Conservation (phyloP, 352 stramenopile genomes). For the Phytophthora agathidicida region DNA sequence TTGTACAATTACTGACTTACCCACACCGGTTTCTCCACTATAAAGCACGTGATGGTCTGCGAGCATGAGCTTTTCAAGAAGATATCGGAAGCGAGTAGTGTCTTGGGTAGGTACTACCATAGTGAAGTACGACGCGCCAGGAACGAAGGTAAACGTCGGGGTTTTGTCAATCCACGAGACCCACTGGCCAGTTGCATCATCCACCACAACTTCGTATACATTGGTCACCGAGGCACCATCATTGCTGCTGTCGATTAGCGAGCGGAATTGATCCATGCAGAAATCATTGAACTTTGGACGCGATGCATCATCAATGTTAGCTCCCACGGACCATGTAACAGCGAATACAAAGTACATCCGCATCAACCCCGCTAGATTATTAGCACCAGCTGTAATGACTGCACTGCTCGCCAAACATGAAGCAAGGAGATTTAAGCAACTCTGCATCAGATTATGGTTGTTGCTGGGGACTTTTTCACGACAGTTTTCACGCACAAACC, state of each 20-base stretch:
- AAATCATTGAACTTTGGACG: constrained; percentile 89
- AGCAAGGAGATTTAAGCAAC: constrained; percentile 88
- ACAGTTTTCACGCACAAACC: constrained; percentile 91
- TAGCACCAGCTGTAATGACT: constrained; percentile 44
- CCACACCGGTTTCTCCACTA: constrained; percentile 92
- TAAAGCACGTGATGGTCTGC: constrained; percentile 88
- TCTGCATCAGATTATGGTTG: constrained; percentile 88
- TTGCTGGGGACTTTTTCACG: constrained; percentile 90
- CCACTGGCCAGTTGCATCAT: constrained; percentile 78
- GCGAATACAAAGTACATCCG: constrained; percentile 91
- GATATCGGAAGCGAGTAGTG: constrained; percentile 93
- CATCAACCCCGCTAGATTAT: constrained; percentile 62
- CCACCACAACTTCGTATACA: constrained; percentile 87
- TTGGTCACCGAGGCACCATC: constrained; percentile 61
- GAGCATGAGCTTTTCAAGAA: constrained; percentile 90
- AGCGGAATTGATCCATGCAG: constrained; percentile 71
- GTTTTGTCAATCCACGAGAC: constrained; percentile 90
- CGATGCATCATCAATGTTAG: constrained; percentile 87
- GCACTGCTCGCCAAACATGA: constrained; percentile 63
- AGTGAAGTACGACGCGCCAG: constrained; percentile 91
- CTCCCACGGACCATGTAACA: constrained; percentile 86
- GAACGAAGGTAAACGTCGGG: constrained; percentile 87
- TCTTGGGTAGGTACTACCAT: constrained; percentile 96
- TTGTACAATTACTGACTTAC: constrained; percentile 94
- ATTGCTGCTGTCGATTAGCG: constrained; percentile 57